Percentiles rank a stretch among this genome's conserved stretches.
phyloP scores from a whole-genome alignment of 148 eudicot genomes.

The Persicaria tinctoria region DNA sequence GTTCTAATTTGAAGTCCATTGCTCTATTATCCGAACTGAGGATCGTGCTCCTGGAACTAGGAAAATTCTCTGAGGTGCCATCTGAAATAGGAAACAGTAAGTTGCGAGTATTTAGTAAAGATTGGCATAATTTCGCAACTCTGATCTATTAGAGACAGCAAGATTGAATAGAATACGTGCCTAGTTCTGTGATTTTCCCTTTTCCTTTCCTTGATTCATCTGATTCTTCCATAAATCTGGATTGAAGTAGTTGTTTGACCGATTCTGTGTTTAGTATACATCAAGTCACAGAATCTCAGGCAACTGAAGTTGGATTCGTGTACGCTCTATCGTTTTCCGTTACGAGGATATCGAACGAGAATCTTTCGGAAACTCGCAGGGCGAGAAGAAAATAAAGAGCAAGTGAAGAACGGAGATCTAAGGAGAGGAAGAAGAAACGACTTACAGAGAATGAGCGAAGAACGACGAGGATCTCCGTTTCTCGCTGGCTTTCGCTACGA shows the following conservation, averaged over 20 bases:
- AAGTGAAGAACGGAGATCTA: too few species aligned
- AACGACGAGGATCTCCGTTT: too few species aligned
- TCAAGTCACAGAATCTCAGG: background rate
- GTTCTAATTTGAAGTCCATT: conserved; percentile 72
- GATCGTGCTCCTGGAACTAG: conserved; percentile 64
- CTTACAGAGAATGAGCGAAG: too few species aligned
- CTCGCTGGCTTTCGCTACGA: too few species aligned
- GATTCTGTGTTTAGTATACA: background rate
- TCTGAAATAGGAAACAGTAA: conserved; percentile 14
- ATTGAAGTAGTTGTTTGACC: background rate
- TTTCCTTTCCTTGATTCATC: conserved; percentile 29
- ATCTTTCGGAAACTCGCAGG: too few species aligned
- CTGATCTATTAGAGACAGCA: background rate
- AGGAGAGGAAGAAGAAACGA: too few species aligned
- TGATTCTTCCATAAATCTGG: conserved; percentile 37
- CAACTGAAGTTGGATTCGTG: background rate
- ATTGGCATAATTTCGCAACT: conserved; percentile 1
- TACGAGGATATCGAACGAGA: too few species aligned
- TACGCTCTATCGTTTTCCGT: too few species aligned
- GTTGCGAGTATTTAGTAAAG: background rate
- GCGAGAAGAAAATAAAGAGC: too few species aligned
- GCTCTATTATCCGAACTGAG: conserved; percentile 42
- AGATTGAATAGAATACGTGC: conserved; percentile 7
- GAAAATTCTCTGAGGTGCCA: conserved; percentile 72
- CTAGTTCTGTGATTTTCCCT: conserved; percentile 39